Percentiles rank a stretch among this genome's conserved stretches.
Evolutionary conservation across 2,329 filamentous ascomycete genomes (phyloP).

Genomic region (Pseudopyrenochaeta lycopersici): DNA sequence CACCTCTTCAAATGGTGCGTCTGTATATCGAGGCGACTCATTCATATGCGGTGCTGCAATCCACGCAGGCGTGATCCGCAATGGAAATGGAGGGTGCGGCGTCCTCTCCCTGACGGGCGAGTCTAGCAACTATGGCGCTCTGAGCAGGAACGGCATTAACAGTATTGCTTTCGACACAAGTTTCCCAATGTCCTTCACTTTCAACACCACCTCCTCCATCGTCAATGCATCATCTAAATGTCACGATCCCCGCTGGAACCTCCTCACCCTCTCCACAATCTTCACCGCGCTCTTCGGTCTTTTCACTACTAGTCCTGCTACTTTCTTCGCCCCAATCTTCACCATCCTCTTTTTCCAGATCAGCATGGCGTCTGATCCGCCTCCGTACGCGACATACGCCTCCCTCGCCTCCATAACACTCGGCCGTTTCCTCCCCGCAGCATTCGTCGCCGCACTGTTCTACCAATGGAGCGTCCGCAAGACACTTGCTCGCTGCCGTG

Average conservation of each 20-base stretch:
- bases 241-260: conserved; percentile 44
- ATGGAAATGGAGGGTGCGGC: conserved; percentile 45
- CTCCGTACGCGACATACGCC: conserved; percentile 38
- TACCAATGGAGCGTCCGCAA: conserved; percentile 39
- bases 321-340: conserved; percentile 43
- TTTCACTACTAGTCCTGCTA: conserved; percentile 38
- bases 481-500: conserved; percentile 37
- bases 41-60: conserved; percentile 50
- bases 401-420: conserved; percentile 42
- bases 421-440: conserved; percentile 45
- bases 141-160: conserved; percentile 39
- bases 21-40: conserved; percentile 47
- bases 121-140: conserved; percentile 29
- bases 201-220: conserved; percentile 27
- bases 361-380: conserved; percentile 48
- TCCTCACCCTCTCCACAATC: conserved; percentile 43
- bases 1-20: conserved; percentile 9
- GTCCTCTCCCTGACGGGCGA: conserved; percentile 38
- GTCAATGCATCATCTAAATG: conserved; percentile 30
- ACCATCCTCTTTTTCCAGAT: conserved; percentile 46
- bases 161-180: conserved; percentile 44
- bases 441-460: conserved; percentile 39
- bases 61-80: conserved; percentile 42
- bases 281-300: conserved; percentile 43
- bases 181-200: conserved; percentile 47